Evolutionary conservation across 352 stramenopile genomes (phyloP).

Genomic region (Blastocystis sp.): DNA sequence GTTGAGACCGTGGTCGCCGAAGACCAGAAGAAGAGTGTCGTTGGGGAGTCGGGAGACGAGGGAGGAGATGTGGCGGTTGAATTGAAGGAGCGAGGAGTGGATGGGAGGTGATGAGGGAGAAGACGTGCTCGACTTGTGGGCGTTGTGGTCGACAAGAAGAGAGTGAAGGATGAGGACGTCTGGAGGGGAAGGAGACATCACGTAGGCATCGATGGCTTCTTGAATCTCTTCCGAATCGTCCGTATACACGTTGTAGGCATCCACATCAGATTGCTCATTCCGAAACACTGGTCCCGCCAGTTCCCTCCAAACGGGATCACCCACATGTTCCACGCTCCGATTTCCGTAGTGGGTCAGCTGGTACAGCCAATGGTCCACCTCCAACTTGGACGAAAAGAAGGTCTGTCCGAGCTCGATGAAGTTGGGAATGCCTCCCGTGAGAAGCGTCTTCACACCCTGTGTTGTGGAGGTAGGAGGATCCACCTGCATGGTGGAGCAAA

Average conservation of each 20-base stretch:
- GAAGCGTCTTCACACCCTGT: slow-evolving; percentile 46
- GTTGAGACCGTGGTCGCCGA: slow-evolving; percentile 47
- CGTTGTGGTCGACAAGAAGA: slow-evolving; percentile 47
- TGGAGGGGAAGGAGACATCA: not conserved
- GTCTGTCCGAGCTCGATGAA: slow-evolving; percentile 48
- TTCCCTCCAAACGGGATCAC: slow-evolving; percentile 51
- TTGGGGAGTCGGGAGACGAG: not conserved
- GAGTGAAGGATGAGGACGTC: slow-evolving; percentile 43
- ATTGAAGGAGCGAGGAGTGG: not conserved
- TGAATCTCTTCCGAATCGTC: slow-evolving; percentile 42
- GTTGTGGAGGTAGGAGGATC: slow-evolving; percentile 46
- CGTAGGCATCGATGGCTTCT: not conserved
- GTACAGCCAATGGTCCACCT: not conserved
- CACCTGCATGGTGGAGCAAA: slow-evolving; percentile 41
- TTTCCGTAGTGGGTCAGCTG: not conserved
- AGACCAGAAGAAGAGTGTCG: slow-evolving; percentile 43
- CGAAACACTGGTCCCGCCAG: slow-evolving; percentile 31
- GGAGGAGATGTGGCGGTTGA: slow-evolving; percentile 13
- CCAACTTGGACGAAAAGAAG: slow-evolving; percentile 14
- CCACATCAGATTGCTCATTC: not conserved
- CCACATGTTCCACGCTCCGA: slow-evolving; percentile 5
- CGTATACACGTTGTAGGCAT: slow-evolving; percentile 47
- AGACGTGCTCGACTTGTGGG: slow-evolving; percentile 20
- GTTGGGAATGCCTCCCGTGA: not conserved
- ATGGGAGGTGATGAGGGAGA: slow-evolving; percentile 15